Conservation (phyloP, 177 flowering plant species). For the Vitis hybrid region DNA sequence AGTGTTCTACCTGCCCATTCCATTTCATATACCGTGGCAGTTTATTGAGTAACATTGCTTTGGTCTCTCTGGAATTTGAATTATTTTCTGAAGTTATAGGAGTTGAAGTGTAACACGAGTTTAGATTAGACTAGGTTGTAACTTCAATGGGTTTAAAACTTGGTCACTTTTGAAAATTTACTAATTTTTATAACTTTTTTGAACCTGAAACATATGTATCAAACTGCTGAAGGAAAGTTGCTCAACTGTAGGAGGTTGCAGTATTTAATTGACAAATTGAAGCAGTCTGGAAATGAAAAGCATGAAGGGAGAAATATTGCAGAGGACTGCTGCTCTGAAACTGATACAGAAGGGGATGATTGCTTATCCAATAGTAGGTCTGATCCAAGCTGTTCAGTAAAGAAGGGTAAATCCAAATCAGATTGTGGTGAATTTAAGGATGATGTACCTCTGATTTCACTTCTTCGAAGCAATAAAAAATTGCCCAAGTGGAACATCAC, state of each 20-base stretch:
- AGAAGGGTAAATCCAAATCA: slow-evolving; percentile 24
- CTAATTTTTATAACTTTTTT: no score
- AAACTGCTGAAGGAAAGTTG: slow-evolving; percentile 3
- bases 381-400: slow-evolving; percentile 31
- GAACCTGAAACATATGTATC: background rate
- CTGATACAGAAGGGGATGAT: slow-evolving; percentile 66
- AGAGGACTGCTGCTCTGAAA: slow-evolving; percentile 73
- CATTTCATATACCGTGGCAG: no score
- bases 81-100: background rate
- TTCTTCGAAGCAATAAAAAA: slow-evolving; percentile 28
- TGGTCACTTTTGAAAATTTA: background rate
- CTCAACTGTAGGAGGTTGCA: slow-evolving; percentile 59
- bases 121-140: background rate
- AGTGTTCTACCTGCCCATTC: no score
- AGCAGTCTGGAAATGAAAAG: slow-evolving; percentile 31
- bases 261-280: slow-evolving; percentile 53
- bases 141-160: background rate
- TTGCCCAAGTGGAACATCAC: slow-evolving; percentile 25
- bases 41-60: no score
- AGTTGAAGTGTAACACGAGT: background rate
- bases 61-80: background rate
- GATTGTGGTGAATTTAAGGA: slow-evolving; percentile 34
- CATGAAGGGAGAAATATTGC: slow-evolving; percentile 21
- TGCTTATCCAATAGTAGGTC: slow-evolving; percentile 35
- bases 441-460: slow-evolving; percentile 57